These are phyloP conservation scores for Cyamopsis tetragonoloba DNA, from an alignment of 306 rosid species.

Conservation along the genomic window DNA sequence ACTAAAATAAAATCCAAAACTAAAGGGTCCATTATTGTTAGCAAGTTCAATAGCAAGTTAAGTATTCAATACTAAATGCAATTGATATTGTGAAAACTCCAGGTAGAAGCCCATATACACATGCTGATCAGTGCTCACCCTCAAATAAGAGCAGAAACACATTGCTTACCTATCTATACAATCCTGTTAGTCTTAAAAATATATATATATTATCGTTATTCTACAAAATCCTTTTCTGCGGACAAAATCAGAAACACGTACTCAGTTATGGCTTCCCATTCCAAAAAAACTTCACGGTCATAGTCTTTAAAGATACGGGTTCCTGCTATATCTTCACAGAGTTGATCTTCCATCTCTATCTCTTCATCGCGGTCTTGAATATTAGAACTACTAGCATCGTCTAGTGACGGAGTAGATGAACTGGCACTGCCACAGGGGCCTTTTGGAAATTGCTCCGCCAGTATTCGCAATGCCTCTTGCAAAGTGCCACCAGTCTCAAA, in stretches of 20 bases:
- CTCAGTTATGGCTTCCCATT: slow-evolving; percentile 68
- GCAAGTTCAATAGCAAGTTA: neutral
- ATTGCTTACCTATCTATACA: neutral
- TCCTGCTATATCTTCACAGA: slow-evolving; percentile 38
- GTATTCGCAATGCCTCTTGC: slow-evolving; percentile 43
- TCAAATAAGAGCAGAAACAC: neutral
- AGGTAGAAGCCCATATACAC: neutral
- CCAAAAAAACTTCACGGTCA: slow-evolving; percentile 42
- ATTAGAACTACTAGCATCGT: slow-evolving; percentile 12
- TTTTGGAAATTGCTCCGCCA: slow-evolving; percentile 42
- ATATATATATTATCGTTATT: slow-evolving; percentile 11
- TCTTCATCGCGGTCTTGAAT: slow-evolving; percentile 7
- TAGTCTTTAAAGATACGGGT: slow-evolving; percentile 37
- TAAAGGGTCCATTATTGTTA: neutral
- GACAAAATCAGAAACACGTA: slow-evolving; percentile 62
- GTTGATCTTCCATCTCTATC: slow-evolving; percentile 52
- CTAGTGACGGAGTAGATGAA: slow-evolving; percentile 32
- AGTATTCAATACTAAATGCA: neutral
- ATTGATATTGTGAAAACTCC: neutral
- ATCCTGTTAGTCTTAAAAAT: slow-evolving; percentile 27
- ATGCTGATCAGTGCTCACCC: neutral
- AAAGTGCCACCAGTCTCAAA: slow-evolving; percentile 43
- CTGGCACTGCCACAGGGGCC: slow-evolving; percentile 28
- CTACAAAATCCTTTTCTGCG: slow-evolving; percentile 6
- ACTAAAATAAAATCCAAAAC: no score